Base-by-base conservation (phyloP, 1,284 basidiomycete species). In the Phlebopus sp. region DNA sequence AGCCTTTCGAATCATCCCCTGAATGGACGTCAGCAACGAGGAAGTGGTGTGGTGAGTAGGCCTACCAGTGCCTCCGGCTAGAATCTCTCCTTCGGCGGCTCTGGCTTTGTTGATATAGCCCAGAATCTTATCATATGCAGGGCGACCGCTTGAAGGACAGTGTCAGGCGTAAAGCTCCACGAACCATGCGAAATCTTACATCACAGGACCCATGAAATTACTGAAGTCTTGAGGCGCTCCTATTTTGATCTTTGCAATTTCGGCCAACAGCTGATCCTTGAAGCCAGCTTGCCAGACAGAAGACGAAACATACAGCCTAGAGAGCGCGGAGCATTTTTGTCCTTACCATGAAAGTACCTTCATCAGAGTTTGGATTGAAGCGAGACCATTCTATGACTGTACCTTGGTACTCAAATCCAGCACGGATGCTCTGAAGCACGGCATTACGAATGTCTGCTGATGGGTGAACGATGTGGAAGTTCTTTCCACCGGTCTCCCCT, bases 401-500 rank as follows among this genome's bases (percentile, higher is more conserved):
- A 82, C 92, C 95, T 73, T 95, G 93, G 71, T 98, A 99, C 72
- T 99, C 96, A 69, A 97, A 99, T 0, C 86, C 95, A 18, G 79
- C 91, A 50, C 96, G 82, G 58, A 99, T 81, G 46, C 80, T 84
- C 74, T 99, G 96, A 44, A 90, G 64, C 44, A 92, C 96, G 29
- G 95, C 92, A 54, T 93, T 92, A 65, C 78, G 79, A 49, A 96
- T 73, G 60, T 97, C 90, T 43, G 95, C 95, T 13, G 85, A 86
- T 46, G 82, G 76, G 71, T 98, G 96, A 43, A 98, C 77, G 48
- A 99, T 62, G 74, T 98, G 96, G 79, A 96, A 98, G 77, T 99
- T 98, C 79, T 99, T 99, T 53, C 96, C 95, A 46, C 94, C 92
- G 9, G 92, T 95, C 76, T 98, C 95, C 27, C 95, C 95, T 10